Base-by-base conservation (phyloP, 257 asterid genomes). In the Solanum habrochaites region DNA sequence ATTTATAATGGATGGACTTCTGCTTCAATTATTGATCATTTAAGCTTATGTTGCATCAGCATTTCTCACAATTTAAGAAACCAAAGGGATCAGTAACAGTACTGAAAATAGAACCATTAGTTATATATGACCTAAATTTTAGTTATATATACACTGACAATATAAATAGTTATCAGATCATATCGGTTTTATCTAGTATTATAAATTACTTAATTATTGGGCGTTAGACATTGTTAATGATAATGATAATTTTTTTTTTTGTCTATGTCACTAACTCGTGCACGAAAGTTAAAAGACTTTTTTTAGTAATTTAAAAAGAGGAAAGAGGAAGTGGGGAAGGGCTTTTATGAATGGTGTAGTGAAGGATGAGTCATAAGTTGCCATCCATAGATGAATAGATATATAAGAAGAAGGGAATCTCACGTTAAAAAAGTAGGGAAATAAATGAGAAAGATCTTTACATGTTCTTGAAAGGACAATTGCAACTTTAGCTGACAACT, bases 351-450 rank as follows among this genome's bases (percentile, higher is more conserved):
- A 80, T 25, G 81, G 82, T 60, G 84, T 87, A 89, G 94, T 92
- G 95, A 88, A 87, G 80, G 93, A 88, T 93, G 95, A 94, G 75
- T 93, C 95, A 94, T 58, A 71, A 87, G 81, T 89, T 88, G 78
- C 85, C 13, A 85, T 81, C 83, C 45, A 64, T 43, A n/a, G 75
- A 67, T 67, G 39, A 62, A 35, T 43, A 39, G 20, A 62, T 83
- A 32, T 23, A 83, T 85, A 35, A 87, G 32, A 88, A 52, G 78
- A 74, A 47, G 87, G 87, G 93, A 92, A 92, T 90, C 93, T 92
- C 75, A 89, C 92, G 92, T 86, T 72, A 72, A 35, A 89, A 92
- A 87, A 88, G 89, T 47, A 82, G 86, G 83, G 81, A 83, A 69
- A 32, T 37, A 89, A 88, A 86, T 75, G 85, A 87, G 27, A 88